Base-by-base conservation (phyloP, 805 yeast species). In the Wickerhamomyces sydowiorum region DNA sequence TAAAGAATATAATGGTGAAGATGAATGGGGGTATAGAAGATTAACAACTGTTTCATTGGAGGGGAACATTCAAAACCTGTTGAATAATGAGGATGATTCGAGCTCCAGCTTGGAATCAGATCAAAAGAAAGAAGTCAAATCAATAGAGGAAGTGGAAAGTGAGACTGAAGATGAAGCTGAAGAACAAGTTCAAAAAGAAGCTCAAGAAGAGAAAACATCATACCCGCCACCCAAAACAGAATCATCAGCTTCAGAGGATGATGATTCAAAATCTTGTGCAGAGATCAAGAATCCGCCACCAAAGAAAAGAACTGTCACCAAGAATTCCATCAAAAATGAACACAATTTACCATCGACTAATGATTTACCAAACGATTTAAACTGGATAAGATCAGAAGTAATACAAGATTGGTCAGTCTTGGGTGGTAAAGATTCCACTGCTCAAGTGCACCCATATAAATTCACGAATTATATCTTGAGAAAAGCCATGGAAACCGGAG, bases 381-480 rank as follows among this genome's bases (percentile, higher is more conserved):
- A 79, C 49, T 90, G 97, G 97, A 78, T 89, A 50, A 72, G 77
- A 38, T 70, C 75, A 28, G 71, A 75, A 4, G 58, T 82, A 22
- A 80, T 91, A 7, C 73, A 72, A 43, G 81, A 75, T 42, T 88
- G 95, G 82, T 79, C 90, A 2, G 73, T 78, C 8, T 64, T 91
- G 39, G 97, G 98, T 24, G 91, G 86, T 19, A 74, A 77, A 24
- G 90, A 83, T 46, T 80, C 95, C 13, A 91, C 97, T 1, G 98
- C 97, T 0, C 98, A 93, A 64, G 96, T 93, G 6, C 97, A 91
- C 59, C 98, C 99, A 2, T 88, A 84, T 65, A 83, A 83, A 57
- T 90, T 93, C 64, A 91, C 98, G n/a, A 84, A 83, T 41, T 86
- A 76, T 57, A 69, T 91, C 10, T 65, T 91, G 47, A 77, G 79